phyloP scores from a whole-genome alignment of 1,284 basidiomycete genomes.

The Uromyces viciae-fabae region DNA sequence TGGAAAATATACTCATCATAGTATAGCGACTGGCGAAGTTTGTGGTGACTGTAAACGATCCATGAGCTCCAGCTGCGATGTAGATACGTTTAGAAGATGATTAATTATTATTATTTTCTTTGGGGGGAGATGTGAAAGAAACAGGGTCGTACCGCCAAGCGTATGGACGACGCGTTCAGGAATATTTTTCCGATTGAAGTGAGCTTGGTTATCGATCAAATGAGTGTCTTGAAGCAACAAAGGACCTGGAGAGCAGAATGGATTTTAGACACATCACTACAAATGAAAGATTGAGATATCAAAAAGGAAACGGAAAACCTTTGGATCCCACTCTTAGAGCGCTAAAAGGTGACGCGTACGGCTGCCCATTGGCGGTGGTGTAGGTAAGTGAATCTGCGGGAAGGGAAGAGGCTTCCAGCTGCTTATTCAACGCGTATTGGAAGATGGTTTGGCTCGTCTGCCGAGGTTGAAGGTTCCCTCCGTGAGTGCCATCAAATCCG shows the following conservation, averaged over 20 bases:
- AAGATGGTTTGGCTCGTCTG: background rate
- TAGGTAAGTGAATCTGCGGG: slow-evolving; percentile 45
- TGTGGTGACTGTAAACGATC: slow-evolving; percentile 10
- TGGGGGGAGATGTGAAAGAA: background rate
- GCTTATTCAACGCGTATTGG: background rate
- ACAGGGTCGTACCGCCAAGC: slow-evolving; percentile 50
- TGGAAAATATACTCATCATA: slow-evolving; percentile 23
- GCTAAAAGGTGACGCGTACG: slow-evolving; percentile 46
- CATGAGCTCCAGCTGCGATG: slow-evolving; percentile 22
- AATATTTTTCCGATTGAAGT: slow-evolving; percentile 90
- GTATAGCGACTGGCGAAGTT: slow-evolving; percentile 18
- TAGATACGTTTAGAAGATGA: background rate
- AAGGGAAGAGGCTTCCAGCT: background rate
- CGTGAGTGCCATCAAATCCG: too few species aligned
- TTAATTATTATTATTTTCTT: too few species aligned
- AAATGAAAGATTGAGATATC: background rate
- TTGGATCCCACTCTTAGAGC: slow-evolving; percentile 39
- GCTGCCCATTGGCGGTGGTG: slow-evolving; percentile 48
- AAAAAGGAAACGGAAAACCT: background rate
- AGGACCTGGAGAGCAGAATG: background rate
- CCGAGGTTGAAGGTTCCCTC: background rate
- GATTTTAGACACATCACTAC: background rate
- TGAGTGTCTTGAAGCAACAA: slow-evolving; percentile 39
- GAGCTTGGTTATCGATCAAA: slow-evolving; percentile 72
- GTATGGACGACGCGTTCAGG: slow-evolving; percentile 76